Conservation (phyloP, 768 basidiomycete genomes). For the Glaciozyma antarctica region DNA sequence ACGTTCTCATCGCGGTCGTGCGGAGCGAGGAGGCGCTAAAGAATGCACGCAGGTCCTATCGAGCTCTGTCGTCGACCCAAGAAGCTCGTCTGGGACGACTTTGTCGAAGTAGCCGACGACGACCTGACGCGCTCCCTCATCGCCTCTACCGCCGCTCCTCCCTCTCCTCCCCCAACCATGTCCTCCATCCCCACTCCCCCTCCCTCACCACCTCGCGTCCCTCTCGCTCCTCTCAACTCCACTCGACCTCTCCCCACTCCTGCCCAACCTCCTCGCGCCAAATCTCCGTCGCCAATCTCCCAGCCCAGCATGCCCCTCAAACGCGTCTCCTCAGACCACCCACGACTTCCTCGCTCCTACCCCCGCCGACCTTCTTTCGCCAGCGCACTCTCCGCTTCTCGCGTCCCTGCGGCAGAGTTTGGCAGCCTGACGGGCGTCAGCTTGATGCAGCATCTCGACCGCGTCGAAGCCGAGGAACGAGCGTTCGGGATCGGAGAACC, state of each 20-base stretch:
- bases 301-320: background rate
- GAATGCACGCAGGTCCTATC: conserved; percentile 55
- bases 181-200: background rate
- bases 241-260: no score
- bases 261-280: no score
- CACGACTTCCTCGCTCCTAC: background rate
- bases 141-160: conserved; percentile 38
- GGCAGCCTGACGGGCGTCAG: conserved; percentile 59
- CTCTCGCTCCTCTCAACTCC: background rate
- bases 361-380: background rate
- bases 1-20: conserved; percentile 3
- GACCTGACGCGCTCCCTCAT: conserved; percentile 12
- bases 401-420: background rate
- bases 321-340: background rate
- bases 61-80: conserved; percentile 76
- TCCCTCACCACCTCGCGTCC: background rate
- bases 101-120: conserved; percentile 56
- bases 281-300: no score
- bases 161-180: conserved; percentile 14
- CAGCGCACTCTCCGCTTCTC: background rate
- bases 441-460: conserved; percentile 74
- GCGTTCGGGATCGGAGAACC: no score
- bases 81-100: conserved; percentile 77
- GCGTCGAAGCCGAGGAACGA: conserved; percentile 68
- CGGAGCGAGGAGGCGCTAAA: conserved; percentile 6